Conservation (phyloP, 208 protist genomes). For the Jaenimonas drosophilae region DNA sequence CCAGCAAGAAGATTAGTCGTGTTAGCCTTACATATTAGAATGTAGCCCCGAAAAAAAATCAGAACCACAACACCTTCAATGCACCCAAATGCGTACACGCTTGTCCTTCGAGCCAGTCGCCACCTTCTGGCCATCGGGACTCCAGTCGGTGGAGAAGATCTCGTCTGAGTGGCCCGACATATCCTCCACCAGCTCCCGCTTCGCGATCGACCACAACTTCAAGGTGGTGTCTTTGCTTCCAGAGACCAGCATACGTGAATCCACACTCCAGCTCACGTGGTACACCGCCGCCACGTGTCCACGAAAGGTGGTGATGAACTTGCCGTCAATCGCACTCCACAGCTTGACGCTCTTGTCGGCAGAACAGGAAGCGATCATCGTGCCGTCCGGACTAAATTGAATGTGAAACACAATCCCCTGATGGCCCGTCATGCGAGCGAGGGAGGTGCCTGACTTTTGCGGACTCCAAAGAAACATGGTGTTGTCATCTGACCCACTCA, state of each 20-base stretch:
- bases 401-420: slow-evolving; percentile 93
- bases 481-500: slow-evolving; percentile 96
- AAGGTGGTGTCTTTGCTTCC: slow-evolving; percentile 96
- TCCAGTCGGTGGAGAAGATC: slow-evolving; percentile 97
- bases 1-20: not conserved
- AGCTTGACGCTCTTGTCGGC: slow-evolving; percentile 98
- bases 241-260: slow-evolving; percentile 92
- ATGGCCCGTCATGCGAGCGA: slow-evolving; percentile 91
- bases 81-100: slow-evolving; percentile 83
- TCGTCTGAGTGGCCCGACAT: slow-evolving; percentile 97
- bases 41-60: not conserved
- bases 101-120: slow-evolving; percentile 97
- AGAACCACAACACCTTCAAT: slow-evolving; percentile 15
- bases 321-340: slow-evolving; percentile 90
- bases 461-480: slow-evolving; percentile 97
- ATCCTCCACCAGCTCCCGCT: slow-evolving; percentile 90
- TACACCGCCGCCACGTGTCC: slow-evolving; percentile 97
- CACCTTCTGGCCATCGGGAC: slow-evolving; percentile 93
- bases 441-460: slow-evolving; percentile 55
- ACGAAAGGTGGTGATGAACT: slow-evolving; percentile 91
- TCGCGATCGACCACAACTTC: slow-evolving; percentile 93
- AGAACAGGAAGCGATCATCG: slow-evolving; percentile 94
- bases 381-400: slow-evolving; percentile 96
- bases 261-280: slow-evolving; percentile 94
- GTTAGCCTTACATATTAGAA: not conserved